These are phyloP conservation scores for Delonix regia DNA, from an alignment of 306 rosid species.

Conservation along the genomic window DNA sequence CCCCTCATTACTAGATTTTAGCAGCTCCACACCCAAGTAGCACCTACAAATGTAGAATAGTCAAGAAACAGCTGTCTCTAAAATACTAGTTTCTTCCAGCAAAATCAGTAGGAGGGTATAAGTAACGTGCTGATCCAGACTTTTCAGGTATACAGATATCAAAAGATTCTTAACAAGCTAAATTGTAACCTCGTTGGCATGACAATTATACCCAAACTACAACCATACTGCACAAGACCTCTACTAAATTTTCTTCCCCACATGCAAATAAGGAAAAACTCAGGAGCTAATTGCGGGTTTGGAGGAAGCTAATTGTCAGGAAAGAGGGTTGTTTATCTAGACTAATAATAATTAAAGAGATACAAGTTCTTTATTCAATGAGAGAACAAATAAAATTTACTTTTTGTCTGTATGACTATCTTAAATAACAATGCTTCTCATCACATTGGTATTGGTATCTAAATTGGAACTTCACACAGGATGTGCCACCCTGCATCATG, in stretches of 20 bases:
- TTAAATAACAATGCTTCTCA: neutral
- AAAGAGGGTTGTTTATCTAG: no score
- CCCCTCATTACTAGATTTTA: conserved; percentile 74
- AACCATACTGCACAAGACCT: neutral
- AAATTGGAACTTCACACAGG: neutral
- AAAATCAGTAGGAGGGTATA: neutral
- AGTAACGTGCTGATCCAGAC: neutral
- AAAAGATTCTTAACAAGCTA: neutral
- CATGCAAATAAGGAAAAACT: conserved; percentile 3
- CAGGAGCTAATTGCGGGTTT: neutral
- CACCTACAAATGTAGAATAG: conserved; percentile 55
- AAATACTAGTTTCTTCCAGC: neutral
- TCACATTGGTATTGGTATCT: neutral
- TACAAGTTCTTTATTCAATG: neutral
- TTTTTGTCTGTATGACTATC: neutral
- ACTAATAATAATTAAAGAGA: neutral
- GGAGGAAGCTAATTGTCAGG: no score
- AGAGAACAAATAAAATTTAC: neutral
- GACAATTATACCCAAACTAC: neutral
- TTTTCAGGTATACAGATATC: neutral
- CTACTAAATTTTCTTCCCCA: neutral
- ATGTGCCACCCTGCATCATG: neutral
- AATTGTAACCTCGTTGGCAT: neutral
- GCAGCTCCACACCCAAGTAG: conserved; percentile 88
- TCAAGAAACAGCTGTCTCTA: conserved; percentile 8